phyloP scores from a whole-genome alignment of 768 basidiomycete genomes.

The Pleurotus cornucopiae region DNA sequence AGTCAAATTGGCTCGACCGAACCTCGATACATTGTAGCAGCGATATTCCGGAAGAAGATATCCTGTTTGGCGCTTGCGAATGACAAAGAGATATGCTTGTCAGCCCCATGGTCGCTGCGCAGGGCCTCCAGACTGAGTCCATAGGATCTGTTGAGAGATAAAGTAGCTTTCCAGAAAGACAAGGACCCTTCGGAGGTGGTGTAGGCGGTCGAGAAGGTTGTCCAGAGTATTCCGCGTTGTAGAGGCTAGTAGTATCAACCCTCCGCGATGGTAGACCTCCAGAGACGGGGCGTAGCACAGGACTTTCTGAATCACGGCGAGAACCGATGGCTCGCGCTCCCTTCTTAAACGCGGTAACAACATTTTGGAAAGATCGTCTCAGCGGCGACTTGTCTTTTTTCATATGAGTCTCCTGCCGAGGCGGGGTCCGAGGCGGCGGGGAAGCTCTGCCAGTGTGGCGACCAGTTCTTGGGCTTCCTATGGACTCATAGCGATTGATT shows the following conservation, averaged over 20 bases:
- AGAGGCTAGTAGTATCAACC: slow-evolving; percentile 15
- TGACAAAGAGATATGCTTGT: slow-evolving; percentile 41
- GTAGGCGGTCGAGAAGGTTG: slow-evolving; percentile 6
- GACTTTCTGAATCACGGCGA: slow-evolving; percentile 13
- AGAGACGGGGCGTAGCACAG: too few species aligned
- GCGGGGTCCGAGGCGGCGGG: not conserved
- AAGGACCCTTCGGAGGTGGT: not conserved
- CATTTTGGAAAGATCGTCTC: slow-evolving; percentile 59
- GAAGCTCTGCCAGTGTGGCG: slow-evolving; percentile 10
- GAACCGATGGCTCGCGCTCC: slow-evolving; percentile 21
- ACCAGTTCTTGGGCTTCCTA: slow-evolving; percentile 19
- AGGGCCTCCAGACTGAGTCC: slow-evolving; percentile 35
- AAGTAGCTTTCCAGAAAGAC: not conserved
- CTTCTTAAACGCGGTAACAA: slow-evolving; percentile 62
- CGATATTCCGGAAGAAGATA: slow-evolving; percentile 33
- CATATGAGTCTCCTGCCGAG: slow-evolving; percentile 6
- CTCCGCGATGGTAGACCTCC: not conserved
- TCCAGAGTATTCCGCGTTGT: slow-evolving; percentile 6
- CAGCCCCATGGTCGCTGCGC: slow-evolving; percentile 28
- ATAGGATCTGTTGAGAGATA: slow-evolving; percentile 1
- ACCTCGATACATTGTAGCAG: slow-evolving; percentile 58
- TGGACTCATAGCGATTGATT: slow-evolving; percentile 50
- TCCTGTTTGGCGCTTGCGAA: slow-evolving; percentile 33
- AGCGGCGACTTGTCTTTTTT: slow-evolving; percentile 53
- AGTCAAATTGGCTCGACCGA: slow-evolving; percentile 46